phyloP scores from a whole-genome alignment of 2,329 filamentous ascomycete species.

The Claviceps sp. region DNA sequence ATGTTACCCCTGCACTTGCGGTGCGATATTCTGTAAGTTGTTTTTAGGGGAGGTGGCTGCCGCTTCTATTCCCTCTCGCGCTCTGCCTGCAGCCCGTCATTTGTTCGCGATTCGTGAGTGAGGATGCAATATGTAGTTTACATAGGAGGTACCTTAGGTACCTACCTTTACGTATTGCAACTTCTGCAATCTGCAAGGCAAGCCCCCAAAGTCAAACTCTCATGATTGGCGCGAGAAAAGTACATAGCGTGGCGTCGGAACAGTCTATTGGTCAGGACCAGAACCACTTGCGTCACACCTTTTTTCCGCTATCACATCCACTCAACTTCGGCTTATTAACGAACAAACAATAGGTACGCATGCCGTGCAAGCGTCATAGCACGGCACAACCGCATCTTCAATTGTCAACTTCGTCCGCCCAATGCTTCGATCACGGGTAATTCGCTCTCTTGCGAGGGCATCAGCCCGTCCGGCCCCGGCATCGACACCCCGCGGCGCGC shows the following conservation, averaged over 20 bases:
- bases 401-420: background rate
- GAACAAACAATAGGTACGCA: background rate
- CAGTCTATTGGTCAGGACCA: background rate
- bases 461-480: conserved; percentile 1
- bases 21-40: too few relatives aligned
- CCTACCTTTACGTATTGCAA: too few relatives aligned
- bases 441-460: conserved; percentile 3
- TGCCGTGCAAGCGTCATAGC: background rate
- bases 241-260: too few relatives aligned
- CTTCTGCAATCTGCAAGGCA: too few relatives aligned
- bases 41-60: too few relatives aligned
- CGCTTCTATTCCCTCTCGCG: too few relatives aligned
- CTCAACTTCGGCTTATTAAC: background rate
- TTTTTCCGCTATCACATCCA: background rate
- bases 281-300: background rate
- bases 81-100: too few relatives aligned
- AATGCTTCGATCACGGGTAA: conserved; percentile 4
- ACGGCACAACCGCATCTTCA: background rate
- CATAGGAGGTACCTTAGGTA: too few relatives aligned
- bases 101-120: too few relatives aligned
- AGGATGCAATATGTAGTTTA: too few relatives aligned
- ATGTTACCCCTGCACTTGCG: too few relatives aligned
- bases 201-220: too few relatives aligned
- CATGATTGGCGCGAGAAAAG: background rate
- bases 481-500: conserved; percentile 13